Evolutionary conservation across 768 basidiomycete species (phyloP), one percentile per base, ranked within the genome.

Genomic region (Rhizopogon sp.): DNA sequence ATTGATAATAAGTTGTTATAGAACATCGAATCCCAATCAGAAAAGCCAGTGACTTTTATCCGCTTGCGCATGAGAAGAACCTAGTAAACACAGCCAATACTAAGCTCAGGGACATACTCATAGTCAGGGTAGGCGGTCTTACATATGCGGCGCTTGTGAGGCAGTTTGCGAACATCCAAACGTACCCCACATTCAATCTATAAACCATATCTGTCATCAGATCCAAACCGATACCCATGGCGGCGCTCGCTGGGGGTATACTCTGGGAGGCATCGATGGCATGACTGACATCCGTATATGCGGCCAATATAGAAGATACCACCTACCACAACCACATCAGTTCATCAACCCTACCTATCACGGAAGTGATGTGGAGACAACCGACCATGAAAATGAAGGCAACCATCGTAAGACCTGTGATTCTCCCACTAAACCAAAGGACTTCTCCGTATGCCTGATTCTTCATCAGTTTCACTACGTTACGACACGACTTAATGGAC

Each of bases 11-110:
- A 68, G 70, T 98, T 99, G 76, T 96, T 97, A 77, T 98, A 98
- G 74, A 93, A 96, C 94, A 98, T 98, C 11, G 94, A 87, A 66
- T 98, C 96, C 95, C 94, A 97, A 65, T 99, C 96, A 47, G 93
- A 86, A 75, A 98, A 98, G 17, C 92, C 92, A 14, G 93, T 98
- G 41, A 78, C 70, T 75, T 98, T 98, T 77, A 99, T 98, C 54
- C 88, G 82, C 70, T 96, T 98, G 55, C 97, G 84, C 97, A 98
- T 98, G 40, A 90, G 79, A 47, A 99, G 79, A 39, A 97, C 93
- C 93, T 96, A 62, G 37, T 54, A 16, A 57, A 50, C 25, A 40
- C 42, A 33, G 57, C 43, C 55, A 42, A 47, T 39, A 53, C 16
- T 37, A 20, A 37, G 33, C 22, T 37, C 13, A 49, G 35, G 35